Conservation (phyloP, 2,329 filamentous ascomycete genomes). For the Anthostomella pinea region DNA sequence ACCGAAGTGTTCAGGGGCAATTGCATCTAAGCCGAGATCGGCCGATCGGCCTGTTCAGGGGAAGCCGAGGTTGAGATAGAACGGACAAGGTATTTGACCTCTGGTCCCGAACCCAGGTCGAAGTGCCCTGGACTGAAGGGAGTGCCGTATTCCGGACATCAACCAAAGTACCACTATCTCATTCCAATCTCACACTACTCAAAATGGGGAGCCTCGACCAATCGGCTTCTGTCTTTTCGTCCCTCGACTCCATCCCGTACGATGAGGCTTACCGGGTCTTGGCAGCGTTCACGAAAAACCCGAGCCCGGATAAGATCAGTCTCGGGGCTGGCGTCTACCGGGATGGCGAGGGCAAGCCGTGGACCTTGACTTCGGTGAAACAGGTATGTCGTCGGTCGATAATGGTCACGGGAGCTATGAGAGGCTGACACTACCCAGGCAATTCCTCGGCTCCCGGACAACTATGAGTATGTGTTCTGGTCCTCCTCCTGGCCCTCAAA, state of each 20-base stretch:
- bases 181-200: too few relatives aligned
- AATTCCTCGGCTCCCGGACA: constrained; percentile 4
- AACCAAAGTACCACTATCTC: too few relatives aligned
- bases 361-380: constrained; percentile 36
- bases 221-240: constrained; percentile 4
- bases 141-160: too few relatives aligned
- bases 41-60: not conserved
- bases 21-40: not conserved
- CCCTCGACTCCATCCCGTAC: constrained; percentile 4
- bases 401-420: not conserved
- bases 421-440: not conserved
- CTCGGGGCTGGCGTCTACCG: constrained; percentile 36
- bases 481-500: not conserved
- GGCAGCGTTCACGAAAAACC: constrained; percentile 2
- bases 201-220: constrained; percentile 6
- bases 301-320: constrained; percentile 2
- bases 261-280: constrained; percentile 8
- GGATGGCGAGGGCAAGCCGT: constrained; percentile 34
- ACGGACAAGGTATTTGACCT: not conserved
- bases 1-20: too few relatives aligned
- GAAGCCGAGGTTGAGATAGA: not conserved
- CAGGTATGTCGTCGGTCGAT: constrained; percentile 20
- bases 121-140: too few relatives aligned
- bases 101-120: not conserved
- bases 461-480: constrained; percentile 4